Base-by-base conservation (phyloP, 768 basidiomycete genomes). In the Gymnopilus dilepis region DNA sequence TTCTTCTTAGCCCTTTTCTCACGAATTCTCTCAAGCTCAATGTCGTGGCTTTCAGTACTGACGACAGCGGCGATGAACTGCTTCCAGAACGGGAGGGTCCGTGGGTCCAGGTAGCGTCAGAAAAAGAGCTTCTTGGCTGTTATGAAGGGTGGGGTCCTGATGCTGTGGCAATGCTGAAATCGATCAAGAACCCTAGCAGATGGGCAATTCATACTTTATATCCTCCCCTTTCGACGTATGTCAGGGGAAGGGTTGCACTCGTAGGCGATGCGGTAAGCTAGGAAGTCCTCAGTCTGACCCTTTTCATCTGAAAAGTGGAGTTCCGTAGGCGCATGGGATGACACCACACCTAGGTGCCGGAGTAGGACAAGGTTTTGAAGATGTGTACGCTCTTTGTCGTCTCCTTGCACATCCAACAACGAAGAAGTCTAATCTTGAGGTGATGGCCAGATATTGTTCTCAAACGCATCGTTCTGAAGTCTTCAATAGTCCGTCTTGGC, bases 341-440 rank as follows among this genome's bases (percentile, higher is more conserved):
- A 65, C 80, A 33, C 85, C 87, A 0, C 85, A 87, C 69, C 72
- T 87, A 9, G 85, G 85, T 2, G 79, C 84, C 0, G 86, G 86
- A 1, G 84, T 82, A 7, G 83, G 86, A 7, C 86, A 87, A 72
- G 86, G 84, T 1, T 77, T 87, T 28, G 86, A 87, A 65, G 86
- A 87, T 61, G 81, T 79, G 0, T 78, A 79, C 45, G 68, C 82
- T 4, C 70, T 88, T 4, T 78, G 77, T 38, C 73, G 76, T 11
- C 71, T 87, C 13, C 78, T 87, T 15, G 66, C 69, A 6, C 80
- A 82, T 61, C 76, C 81, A 2, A 66, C 75, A 57, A 79, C 81
- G 1, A 76, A 70, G 17, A 42, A 65, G 15, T 65, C 66, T 7
- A 82, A 81, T 62, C 67, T 86, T 21, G 73, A 78, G 60, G 85